Percentiles rank a stretch among this genome's conserved stretches.
phyloP scores from a whole-genome alignment of 371 early-diverging fungal species.

The Mucor irregularis region DNA sequence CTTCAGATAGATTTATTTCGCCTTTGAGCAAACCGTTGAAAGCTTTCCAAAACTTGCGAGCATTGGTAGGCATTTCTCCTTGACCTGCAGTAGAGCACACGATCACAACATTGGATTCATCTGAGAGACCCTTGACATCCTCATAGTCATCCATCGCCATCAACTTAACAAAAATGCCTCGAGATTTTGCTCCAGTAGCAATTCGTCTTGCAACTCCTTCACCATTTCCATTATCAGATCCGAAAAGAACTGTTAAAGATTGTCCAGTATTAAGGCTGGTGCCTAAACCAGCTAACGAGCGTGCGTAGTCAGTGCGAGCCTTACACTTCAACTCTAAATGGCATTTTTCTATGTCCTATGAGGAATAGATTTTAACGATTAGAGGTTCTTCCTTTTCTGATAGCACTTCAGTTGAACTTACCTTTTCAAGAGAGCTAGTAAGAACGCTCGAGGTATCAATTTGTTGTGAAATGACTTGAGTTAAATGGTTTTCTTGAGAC shows the following conservation, averaged over 20 bases:
- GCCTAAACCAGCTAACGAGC: slow-evolving; percentile 58
- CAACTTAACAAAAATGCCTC: slow-evolving; percentile 71
- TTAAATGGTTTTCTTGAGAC: slow-evolving; percentile 75
- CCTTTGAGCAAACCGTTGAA: slow-evolving; percentile 51
- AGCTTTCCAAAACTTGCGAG: slow-evolving; percentile 83
- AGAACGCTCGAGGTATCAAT: slow-evolving; percentile 59
- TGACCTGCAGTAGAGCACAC: slow-evolving; percentile 88
- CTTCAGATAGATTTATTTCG: slow-evolving; percentile 63
- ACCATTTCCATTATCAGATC: slow-evolving; percentile 87
- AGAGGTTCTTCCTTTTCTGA: no score
- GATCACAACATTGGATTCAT: slow-evolving; percentile 73
- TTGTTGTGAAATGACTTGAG: slow-evolving; percentile 61
- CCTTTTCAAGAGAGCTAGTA: slow-evolving; percentile 43
- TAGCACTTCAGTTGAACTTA: slow-evolving; percentile 13
- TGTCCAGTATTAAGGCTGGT: slow-evolving; percentile 54
- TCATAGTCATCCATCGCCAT: slow-evolving; percentile 76
- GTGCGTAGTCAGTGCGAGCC: slow-evolving; percentile 64
- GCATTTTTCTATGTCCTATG: slow-evolving; percentile 44
- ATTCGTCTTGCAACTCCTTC: slow-evolving; percentile 79
- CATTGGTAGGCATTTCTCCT: slow-evolving; percentile 91
- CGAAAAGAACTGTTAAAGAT: slow-evolving; percentile 79
- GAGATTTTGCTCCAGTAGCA: slow-evolving; percentile 71
- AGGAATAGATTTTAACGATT: no score
- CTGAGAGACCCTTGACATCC: slow-evolving; percentile 70
- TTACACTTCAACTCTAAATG: slow-evolving; percentile 44